Base-by-base conservation (phyloP, 202 grass and related monocot species). In the Zoysia matrella region DNA sequence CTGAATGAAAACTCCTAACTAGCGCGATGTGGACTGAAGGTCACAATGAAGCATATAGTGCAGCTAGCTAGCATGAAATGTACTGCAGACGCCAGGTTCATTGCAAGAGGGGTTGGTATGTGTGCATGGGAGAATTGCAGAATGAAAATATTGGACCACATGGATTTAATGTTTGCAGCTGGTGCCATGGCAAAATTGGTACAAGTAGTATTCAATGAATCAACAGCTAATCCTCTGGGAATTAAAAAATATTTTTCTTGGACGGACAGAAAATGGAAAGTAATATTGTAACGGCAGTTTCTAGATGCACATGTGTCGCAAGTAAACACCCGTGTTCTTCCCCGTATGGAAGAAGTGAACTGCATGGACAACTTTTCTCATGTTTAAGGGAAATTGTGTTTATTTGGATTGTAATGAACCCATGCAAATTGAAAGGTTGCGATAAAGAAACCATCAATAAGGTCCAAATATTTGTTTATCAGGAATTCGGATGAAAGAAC, bases 81-180 rank as follows among this genome's bases (percentile, higher is more conserved):
- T 58, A 48, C 62, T 43, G 13, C 48, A 69, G 71, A 74, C 80
- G 81, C 70, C 81, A 80, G 72, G 73, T 89, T 89, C 78, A 85
- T 77, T 85, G 87, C 45, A 82, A 41, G 49, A 39, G 6, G n/a
- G 7, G n/a, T 76, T 54, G 77, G 72, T 79, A 71, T 65, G 77
- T 85, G 52, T 56, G 76, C 9, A 58, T 13, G 67, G 15, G 77
- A 61, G 30, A 67, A 80, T 67, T 81, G 65, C 52, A 85, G 67
- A 67, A 85, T 82, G 51, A 67, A 88, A 77, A 46, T 69, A 36
- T 12, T 85, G 82, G 87, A 85, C 78, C 78, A 85, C 52, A 73
- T 14, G 77, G 58, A 65, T 81, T 82, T 85, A 89, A 77, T 89
- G 73, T 85, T 77, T 77, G 72, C 78, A 89, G 83, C 82, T 85